Base-by-base conservation (phyloP, 1,284 basidiomycete genomes). In the Jaminaea rosea region DNA sequence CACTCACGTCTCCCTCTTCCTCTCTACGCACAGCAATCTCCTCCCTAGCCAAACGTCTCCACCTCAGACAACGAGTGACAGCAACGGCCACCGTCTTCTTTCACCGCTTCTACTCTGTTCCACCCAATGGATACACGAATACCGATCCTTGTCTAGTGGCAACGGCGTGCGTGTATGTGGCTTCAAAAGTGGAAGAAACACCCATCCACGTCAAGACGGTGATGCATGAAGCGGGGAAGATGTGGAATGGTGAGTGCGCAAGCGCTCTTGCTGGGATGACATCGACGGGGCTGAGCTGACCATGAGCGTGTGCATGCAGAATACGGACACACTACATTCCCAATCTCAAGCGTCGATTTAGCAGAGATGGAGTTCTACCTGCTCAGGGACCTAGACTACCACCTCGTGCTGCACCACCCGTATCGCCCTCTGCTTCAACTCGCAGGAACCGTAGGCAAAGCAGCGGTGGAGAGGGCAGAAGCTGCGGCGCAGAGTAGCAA, bases 21-120 rank as follows among this genome's bases (percentile, higher is more conserved):
- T 31, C 26, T 46, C 29, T 26, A 6, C 28, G 26, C 6, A 27
- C 59, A 63, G 64, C 87, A 11, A 87, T 96, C 42, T 83, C 84
- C 24, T 88, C 87, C 73, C 80, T 98, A 2, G 87, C 87, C 32
- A 90, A 88, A 76, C 85, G 86, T 50, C 79, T 97, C 34, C 76
- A 80, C 42, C 80, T 96, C 2, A 81, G 89, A 11, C 93, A 97
- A 73, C 80, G 89, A 26, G 88, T 89, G 1, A 86, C 90, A 49
- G 89, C 92, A 1, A 96, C 92, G 0, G 88, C 93, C 1, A 88
- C 84, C 36, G 83, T 96, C 32, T 97, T 91, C 77, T 93, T 97
- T 75, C 83, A 86, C 29, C 80, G 93, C 21, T 98, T 97, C 77
- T 98, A 97, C 75, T 34, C 57, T 49, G 36, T 46, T 21, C 78